These are phyloP conservation scores for Rutstroemia sydowiana DNA, from an alignment of 2,329 filamentous ascomycete genomes.

Conservation along the genomic window DNA sequence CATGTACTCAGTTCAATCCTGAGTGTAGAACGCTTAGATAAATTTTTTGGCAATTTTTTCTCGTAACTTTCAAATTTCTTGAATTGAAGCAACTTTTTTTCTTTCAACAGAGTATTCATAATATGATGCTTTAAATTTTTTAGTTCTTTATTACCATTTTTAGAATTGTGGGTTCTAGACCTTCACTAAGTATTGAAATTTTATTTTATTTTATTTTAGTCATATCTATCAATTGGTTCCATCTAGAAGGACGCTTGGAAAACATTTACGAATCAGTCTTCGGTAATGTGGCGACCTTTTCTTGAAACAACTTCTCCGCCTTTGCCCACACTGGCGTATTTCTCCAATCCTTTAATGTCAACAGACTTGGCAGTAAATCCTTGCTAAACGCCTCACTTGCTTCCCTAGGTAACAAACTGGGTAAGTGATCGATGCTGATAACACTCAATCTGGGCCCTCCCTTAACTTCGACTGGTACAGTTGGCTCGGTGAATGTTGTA, in stretches of 20 bases:
- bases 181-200: neutral
- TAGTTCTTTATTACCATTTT: no score
- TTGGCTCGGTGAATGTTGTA: slow-evolving; percentile 85
- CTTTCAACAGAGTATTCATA: no score
- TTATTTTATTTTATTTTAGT: neutral
- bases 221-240: neutral
- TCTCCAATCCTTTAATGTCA: slow-evolving; percentile 68
- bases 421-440: slow-evolving; percentile 83
- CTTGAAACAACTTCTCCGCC: slow-evolving; percentile 75
- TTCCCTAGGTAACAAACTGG: slow-evolving; percentile 76
- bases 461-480: slow-evolving; percentile 62
- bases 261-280: slow-evolving; percentile 13
- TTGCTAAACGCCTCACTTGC: slow-evolving; percentile 78
- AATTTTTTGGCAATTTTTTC: neutral
- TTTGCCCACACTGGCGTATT: slow-evolving; percentile 74
- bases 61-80: no score
- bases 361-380: slow-evolving; percentile 68
- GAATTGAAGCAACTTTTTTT: no score
- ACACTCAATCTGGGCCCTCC: slow-evolving; percentile 56
- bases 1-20: slow-evolving; percentile 1
- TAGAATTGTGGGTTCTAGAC: neutral
- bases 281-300: slow-evolving; percentile 69
- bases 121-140: no score
- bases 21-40: neutral
- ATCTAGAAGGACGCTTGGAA: neutral